Evolutionary conservation across 2,329 filamentous ascomycete genomes (phyloP), one percentile per base, ranked within the genome.

Genomic region (Pseudocercospora macadamiae): DNA sequence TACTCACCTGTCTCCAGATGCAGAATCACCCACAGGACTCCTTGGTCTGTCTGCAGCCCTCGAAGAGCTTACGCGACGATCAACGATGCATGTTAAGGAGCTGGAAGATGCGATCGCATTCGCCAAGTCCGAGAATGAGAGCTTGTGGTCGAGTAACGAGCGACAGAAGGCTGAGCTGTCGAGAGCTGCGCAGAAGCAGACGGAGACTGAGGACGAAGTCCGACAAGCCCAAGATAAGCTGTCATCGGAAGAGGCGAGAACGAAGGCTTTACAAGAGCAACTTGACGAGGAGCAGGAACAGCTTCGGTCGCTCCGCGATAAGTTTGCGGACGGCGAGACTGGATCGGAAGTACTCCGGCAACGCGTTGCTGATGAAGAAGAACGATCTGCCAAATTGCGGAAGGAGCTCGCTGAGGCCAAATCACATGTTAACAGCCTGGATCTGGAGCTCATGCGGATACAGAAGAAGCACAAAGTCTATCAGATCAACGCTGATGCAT

Each of bases 251-350:
- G 77, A 76, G 54, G 77, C 76, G 8, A 82, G 80, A 64, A 71
- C 78, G 6, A 71, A 71, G 1, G 76, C 77, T 0, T 70, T 85
- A 30, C 74, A 75, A 14, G 70, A 77, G 10, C 83, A 86, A 65
- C 75, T 87, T n/a, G 79, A 82, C 2, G 86, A 89, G 56, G 86
- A 89, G 60, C 86, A 89, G 36, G 78, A 82, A 12, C 88, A 95
- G 66, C 80, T 96, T 19, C 83, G 82, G 57, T 79, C 83, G 25
- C 77, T 96, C 19, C 85, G 90, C 57, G 79, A 80, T 14, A 89
- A 89, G 72, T 87, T 96, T 70, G 86, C 89, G 1, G 89, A 93
- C 64, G 92, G 91, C 14, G 91, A 95, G 73, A 92, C 87, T 2
- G 91, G 91, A 4, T 92, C 91, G 0, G 90, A 93, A 73, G 86